phyloP scores from a whole-genome alignment of 768 basidiomycete genomes.

The Agrocybe praecox region DNA sequence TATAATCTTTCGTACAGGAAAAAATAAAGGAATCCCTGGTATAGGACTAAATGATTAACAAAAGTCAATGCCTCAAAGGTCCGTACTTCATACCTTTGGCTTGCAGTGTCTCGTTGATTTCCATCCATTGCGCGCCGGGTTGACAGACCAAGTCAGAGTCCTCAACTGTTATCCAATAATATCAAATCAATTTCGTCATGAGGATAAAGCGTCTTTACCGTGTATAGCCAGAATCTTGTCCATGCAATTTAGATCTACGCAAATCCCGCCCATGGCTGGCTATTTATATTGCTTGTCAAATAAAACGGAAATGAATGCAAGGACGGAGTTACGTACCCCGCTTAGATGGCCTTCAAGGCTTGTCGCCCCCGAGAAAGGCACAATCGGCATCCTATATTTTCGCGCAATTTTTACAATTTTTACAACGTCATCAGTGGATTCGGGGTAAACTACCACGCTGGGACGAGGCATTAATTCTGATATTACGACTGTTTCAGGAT shows the following conservation, averaged over 20 bases:
- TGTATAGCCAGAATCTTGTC: conserved; percentile 76
- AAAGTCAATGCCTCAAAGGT: not conserved
- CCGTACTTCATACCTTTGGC: conserved; percentile 48
- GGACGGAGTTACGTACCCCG: conserved; percentile 45
- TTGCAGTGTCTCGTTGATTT: conserved; percentile 69
- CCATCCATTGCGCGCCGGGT: conserved; percentile 71
- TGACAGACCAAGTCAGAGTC: conserved; percentile 80
- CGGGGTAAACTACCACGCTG: conserved; percentile 66
- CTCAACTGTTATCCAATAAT: conserved; percentile 40
- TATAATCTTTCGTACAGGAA: conserved; percentile 55
- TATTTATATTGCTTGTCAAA: conserved; percentile 13
- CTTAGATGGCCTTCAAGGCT: conserved; percentile 78
- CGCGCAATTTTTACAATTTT: conserved; percentile 75
- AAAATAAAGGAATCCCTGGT: conserved; percentile 76
- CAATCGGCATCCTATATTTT: conserved; percentile 76
- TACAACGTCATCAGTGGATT: conserved; percentile 80
- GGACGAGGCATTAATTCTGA: conserved; percentile 28
- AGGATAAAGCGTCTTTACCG: conserved; percentile 35
- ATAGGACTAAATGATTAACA: not conserved
- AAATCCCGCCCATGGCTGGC: conserved; percentile 65
- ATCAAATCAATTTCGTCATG: not conserved
- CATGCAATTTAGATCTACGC: conserved; percentile 80
- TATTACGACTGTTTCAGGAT: not conserved
- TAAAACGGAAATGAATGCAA: not conserved
- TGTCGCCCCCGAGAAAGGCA: conserved; percentile 81